A percentile compares a stretch with the other conserved stretches of the same genome.
phyloP scores from a whole-genome alignment of 371 early-diverging fungal genomes.

The Syncephalis plumigaleata region DNA sequence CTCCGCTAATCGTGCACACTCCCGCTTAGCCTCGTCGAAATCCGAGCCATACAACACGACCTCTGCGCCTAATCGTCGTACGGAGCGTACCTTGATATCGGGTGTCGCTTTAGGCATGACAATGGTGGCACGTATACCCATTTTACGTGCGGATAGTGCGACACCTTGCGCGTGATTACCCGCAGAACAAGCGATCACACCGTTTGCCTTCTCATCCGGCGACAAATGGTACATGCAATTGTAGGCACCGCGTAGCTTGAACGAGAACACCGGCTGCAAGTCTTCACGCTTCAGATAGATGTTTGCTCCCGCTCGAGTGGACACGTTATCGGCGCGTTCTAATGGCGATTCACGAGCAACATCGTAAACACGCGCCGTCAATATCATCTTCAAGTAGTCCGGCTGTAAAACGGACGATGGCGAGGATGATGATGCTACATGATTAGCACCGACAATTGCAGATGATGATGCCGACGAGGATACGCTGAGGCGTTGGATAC shows the following conservation, averaged over 20 bases:
- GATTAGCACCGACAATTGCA: too few species aligned
- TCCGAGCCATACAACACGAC: constrained; percentile 79
- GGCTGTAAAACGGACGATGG: too few species aligned
- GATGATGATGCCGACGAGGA: too few species aligned
- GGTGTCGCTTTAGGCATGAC: constrained; percentile 79
- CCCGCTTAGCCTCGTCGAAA: constrained; percentile 84
- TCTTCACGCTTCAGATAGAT: constrained; percentile 89
- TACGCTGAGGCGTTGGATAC: too few species aligned
- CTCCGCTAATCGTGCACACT: constrained; percentile 49
- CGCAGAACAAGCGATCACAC: constrained; percentile 92
- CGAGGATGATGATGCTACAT: too few species aligned
- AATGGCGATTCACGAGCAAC: constrained; percentile 85
- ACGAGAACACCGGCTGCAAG: constrained; percentile 89
- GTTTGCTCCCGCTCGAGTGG: constrained; percentile 28
- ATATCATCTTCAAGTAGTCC: constrained; percentile 79
- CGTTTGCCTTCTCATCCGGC: constrained; percentile 51
- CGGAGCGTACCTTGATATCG: constrained; percentile 73
- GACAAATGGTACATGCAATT: constrained; percentile 72
- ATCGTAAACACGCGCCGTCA: constrained; percentile 82
- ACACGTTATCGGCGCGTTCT: constrained; percentile 62
- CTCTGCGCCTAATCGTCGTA: constrained; percentile 74
- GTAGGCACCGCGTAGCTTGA: constrained; percentile 95
- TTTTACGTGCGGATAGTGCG: constrained; percentile 74
- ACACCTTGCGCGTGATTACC: constrained; percentile 94
- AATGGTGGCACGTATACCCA: constrained; percentile 86